Evolutionary conservation across 2,329 filamentous ascomycete genomes (phyloP).

Genomic region (Camillea tinctor): DNA sequence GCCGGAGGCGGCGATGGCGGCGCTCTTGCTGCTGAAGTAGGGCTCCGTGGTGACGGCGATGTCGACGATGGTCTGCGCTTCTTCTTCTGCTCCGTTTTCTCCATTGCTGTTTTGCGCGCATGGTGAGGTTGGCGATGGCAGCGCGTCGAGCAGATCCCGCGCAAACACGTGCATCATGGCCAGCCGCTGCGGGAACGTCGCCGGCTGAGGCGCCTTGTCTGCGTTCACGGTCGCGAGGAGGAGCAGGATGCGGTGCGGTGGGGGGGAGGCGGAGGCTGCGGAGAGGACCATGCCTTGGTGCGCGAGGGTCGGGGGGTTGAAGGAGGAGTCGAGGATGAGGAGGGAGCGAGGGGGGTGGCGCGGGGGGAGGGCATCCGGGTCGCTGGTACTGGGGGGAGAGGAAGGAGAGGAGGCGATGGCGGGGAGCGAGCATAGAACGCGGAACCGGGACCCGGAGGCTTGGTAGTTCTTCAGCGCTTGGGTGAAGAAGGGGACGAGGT

Average conservation of each 20-base stretch:
- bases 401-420: neutral
- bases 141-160: slow-evolving; percentile 43
- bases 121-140: no score
- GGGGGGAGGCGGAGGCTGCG: slow-evolving; percentile 30
- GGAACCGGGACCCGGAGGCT: slow-evolving; percentile 41
- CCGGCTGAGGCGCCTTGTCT: slow-evolving; percentile 66
- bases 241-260: slow-evolving; percentile 45
- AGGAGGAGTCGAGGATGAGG: slow-evolving; percentile 64
- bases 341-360: slow-evolving; percentile 36
- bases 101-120: neutral
- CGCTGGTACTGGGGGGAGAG: slow-evolving; percentile 1
- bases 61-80: slow-evolving; percentile 45
- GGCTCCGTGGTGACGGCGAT: slow-evolving; percentile 69
- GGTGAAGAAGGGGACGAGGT: slow-evolving; percentile 42
- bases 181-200: slow-evolving; percentile 64
- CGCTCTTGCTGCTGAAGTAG: slow-evolving; percentile 72
- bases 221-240: slow-evolving; percentile 64
- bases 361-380: slow-evolving; percentile 17
- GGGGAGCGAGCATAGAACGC: slow-evolving; percentile 44
- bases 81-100: neutral
- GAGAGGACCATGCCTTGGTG: slow-evolving; percentile 57
- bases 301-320: slow-evolving; percentile 65
- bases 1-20: slow-evolving; percentile 49
- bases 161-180: slow-evolving; percentile 72
- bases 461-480: slow-evolving; percentile 46